Base-by-base conservation (phyloP, 441 rosid species). In the Mallotus repandus region DNA sequence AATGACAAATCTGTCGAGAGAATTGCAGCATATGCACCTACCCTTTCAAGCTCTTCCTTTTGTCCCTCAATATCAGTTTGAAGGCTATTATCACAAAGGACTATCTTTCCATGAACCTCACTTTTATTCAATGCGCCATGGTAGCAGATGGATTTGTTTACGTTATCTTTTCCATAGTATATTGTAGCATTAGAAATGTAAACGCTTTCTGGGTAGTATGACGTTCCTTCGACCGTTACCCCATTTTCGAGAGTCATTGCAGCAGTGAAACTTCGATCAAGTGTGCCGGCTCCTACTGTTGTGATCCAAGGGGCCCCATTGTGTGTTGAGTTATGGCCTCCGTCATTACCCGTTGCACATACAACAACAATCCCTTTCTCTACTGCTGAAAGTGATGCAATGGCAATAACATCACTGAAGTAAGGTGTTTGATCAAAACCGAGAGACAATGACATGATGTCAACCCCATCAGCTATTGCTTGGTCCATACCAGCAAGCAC, bases 251-350 rank as follows among this genome's bases (percentile, higher is more conserved):
- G 85, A 5, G 82, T 63, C 0, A 89, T 81, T 0, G 81, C 78
- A 0, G 91, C 90, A 0, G 91, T 88, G 61, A 89, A 89, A 68
- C 84, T 83, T 15, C 89, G 74, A 67, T 89, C 90, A 22, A 84
- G 81, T 0, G 93, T 87, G 21, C 86, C 84, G 0, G 93, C 91
- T 4, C 88, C 88, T 5, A 91, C 90, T 1, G 89, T 84, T 2
- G 84, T 83, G 45, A 89, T 72, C 93, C 91, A 91, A 4, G 89
- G 94, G 1, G 97, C 86, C 5, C 86, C 82, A 65, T 89, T 89
- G 10, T 81, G 71, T 4, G 88, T 81, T 80, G 86, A 76, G 16
- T 77, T 77, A 8, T 71, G 75, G 18, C 79, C 83, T 35, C 91
- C 90, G 29, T 86, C 90, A 66, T 91, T 91, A 0, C 91, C 88